Evolutionary conservation across 2,329 filamentous ascomycete genomes (phyloP).

Genomic region (Arthrocladium fulminans): DNA sequence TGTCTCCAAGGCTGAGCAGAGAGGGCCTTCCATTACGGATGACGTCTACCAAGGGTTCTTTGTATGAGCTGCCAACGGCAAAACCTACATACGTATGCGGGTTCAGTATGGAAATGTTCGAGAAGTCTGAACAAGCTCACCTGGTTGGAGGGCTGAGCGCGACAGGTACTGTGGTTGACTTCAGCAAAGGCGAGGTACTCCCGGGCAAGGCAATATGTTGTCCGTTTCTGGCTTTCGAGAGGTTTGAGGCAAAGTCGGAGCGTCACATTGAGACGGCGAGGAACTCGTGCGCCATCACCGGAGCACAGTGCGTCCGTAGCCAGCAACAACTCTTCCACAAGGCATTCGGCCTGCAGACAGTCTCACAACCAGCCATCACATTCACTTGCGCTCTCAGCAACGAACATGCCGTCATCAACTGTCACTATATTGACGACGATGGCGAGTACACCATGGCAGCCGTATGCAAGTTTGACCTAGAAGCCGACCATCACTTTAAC

Average conservation of each 20-base stretch:
- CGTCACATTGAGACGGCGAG: constrained; percentile 15
- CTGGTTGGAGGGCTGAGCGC: constrained; percentile 14
- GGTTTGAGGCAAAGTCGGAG: constrained; percentile 12
- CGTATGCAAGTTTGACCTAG: constrained; percentile 18
- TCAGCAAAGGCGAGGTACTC: constrained; percentile 12
- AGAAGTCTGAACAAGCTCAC: constrained; percentile 13
- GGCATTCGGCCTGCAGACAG: constrained; percentile 10
- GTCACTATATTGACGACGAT: constrained; percentile 16
- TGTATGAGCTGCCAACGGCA: constrained; percentile 18
- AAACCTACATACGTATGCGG: constrained; percentile 17
- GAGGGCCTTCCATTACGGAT: constrained; percentile 16
- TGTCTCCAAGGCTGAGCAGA: constrained; percentile 17
- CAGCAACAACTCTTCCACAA: constrained; percentile 17
- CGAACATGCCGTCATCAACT: constrained; percentile 16
- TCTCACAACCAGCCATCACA: constrained; percentile 14
- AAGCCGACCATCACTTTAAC: constrained; percentile 12
- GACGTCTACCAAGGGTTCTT: constrained; percentile 14
- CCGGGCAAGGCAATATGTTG: constrained; percentile 14
- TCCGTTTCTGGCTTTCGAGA: constrained; percentile 19
- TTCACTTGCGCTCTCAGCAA: constrained; percentile 19
- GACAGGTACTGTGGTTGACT: constrained; percentile 19
- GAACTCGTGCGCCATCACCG: constrained; percentile 20
- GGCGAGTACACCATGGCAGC: constrained; percentile 19
- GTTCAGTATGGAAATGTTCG: constrained; percentile 15
- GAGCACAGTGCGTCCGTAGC: constrained; percentile 18